Conservation (phyloP, 2,329 filamentous ascomycete species). For the Alternaria rosae region DNA sequence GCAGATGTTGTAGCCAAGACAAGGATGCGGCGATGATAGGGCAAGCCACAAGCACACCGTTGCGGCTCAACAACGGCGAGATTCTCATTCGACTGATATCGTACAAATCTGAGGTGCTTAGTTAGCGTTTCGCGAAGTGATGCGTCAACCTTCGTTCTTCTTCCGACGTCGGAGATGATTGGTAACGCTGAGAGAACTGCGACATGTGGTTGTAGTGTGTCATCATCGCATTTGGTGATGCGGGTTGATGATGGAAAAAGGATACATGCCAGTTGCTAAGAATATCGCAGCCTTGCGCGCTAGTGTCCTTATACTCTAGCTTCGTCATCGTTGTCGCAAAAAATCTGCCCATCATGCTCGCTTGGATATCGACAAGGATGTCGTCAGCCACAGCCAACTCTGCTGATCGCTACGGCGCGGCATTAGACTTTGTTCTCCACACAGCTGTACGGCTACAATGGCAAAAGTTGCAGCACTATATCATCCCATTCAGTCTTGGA, state of each 20-base stretch:
- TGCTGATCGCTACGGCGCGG: conserved; percentile 4
- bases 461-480: background rate
- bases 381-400: background rate
- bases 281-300: conserved; percentile 4
- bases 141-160: conserved; percentile 3
- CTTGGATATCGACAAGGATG: conserved; percentile 8
- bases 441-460: background rate
- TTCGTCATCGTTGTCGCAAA: background rate
- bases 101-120: background rate
- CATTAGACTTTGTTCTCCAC: conserved; percentile 1
- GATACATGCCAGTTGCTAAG: conserved; percentile 6
- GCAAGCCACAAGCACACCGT: conserved; percentile 12
- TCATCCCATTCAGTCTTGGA: background rate
- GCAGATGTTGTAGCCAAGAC: conserved; percentile 5
- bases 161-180: background rate
- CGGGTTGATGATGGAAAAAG: background rate
- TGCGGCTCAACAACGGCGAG: conserved; percentile 19
- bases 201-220: background rate
- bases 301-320: background rate
- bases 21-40: conserved; percentile 1
- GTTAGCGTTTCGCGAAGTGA: background rate
- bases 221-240: background rate
- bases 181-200: background rate
- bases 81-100: conserved; percentile 9
- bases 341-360: conserved; percentile 20